A percentile compares a stretch with the other conserved stretches of the same genome.
Conservation (phyloP, 2,329 filamentous ascomycete genomes). For the Fusarium dimerum region DNA sequence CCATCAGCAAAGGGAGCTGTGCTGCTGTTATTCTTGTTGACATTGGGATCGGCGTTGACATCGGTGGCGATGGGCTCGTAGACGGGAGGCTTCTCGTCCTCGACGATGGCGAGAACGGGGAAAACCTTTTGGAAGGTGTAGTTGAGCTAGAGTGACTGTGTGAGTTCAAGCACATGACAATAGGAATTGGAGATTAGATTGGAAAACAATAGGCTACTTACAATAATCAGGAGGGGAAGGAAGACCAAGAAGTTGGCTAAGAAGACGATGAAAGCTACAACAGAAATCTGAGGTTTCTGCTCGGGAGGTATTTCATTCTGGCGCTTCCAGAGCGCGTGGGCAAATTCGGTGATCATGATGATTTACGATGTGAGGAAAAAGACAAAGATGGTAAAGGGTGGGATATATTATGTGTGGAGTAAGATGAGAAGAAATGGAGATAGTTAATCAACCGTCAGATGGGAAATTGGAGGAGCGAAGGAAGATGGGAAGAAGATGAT, state of each 20-base stretch:
- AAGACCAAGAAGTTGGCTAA: conserved; percentile 45
- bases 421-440: not conserved
- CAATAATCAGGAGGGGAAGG: conserved; percentile 45
- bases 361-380: not conserved
- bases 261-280: conserved; percentile 36
- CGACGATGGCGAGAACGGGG: conserved; percentile 57
- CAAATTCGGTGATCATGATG: conserved; percentile 23
- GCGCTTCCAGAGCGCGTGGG: conserved; percentile 33
- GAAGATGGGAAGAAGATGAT: not conserved
- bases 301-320: conserved; percentile 22
- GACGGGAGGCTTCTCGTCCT: conserved; percentile 56
- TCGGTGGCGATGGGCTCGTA: conserved; percentile 49
- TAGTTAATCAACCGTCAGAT: conserved; percentile 12
- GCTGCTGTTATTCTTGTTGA: conserved; percentile 33
- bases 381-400: not conserved
- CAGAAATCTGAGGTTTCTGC: conserved; percentile 1
- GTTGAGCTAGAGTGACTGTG: conserved; percentile 36
- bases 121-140: conserved; percentile 55
- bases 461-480: too few relatives aligned
- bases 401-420: not conserved
- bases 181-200: not conserved
- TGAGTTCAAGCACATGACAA: not conserved
- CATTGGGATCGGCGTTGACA: conserved; percentile 31
- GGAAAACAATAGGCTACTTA: conserved; percentile 29
- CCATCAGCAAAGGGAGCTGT: conserved; percentile 7